Conservation (phyloP, 1,139 yeast genomes). For the Debaryomyces udenii region DNA sequence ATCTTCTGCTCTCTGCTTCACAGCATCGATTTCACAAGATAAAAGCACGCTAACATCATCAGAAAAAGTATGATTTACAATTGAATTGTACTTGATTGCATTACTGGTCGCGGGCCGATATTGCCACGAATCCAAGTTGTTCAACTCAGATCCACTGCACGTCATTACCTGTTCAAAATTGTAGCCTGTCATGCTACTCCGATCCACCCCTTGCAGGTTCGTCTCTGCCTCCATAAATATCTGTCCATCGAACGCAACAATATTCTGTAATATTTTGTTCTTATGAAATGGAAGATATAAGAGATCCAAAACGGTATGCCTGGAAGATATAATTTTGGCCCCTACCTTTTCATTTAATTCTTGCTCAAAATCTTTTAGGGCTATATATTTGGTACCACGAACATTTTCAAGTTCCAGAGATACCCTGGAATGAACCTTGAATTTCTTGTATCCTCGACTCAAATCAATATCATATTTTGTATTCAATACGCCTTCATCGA, state of each 20-base stretch:
- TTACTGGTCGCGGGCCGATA: conserved; percentile 11
- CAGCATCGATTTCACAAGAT: conserved; percentile 16
- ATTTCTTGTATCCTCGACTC: conserved; percentile 10
- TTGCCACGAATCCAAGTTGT: conserved; percentile 3
- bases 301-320: conserved; percentile 14
- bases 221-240: conserved; percentile 13
- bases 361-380: conserved; percentile 11
- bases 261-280: conserved; percentile 4
- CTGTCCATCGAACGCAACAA: conserved; percentile 14
- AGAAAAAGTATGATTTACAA: conserved; percentile 12
- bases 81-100: conserved; percentile 14
- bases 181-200: conserved; percentile 13
- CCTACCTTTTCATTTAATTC: conserved; percentile 7
- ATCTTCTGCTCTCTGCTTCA: conserved; percentile 5
- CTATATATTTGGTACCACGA: conserved; percentile 14
- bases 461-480: conserved; percentile 11
- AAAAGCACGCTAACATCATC: conserved; percentile 10
- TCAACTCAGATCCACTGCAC: background rate
- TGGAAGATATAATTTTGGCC: conserved; percentile 12
- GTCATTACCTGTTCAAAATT: conserved; percentile 15
- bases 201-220: conserved; percentile 4
- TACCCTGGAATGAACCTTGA: conserved; percentile 8
- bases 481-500: background rate
- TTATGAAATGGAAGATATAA: conserved; percentile 9
- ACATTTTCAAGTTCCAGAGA: conserved; percentile 10